phyloP scores from a whole-genome alignment of 352 stramenopile species.

The Phytophthora capsici region DNA sequence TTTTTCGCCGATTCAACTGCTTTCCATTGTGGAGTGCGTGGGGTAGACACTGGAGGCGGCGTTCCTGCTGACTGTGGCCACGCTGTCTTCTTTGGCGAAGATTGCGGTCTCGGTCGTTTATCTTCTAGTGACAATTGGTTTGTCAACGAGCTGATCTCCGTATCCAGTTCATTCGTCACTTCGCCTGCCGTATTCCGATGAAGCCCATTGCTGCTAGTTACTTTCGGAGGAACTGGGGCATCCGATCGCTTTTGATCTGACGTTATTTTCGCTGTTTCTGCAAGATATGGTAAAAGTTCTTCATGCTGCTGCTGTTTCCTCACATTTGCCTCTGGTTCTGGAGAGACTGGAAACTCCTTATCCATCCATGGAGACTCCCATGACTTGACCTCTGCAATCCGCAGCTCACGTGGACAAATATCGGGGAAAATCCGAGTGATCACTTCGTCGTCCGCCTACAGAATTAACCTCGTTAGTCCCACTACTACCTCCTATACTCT shows the following conservation, averaged over 20 bases:
- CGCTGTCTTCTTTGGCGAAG: conserved; percentile 8
- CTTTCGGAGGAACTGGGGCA: background rate
- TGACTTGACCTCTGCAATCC: conserved; percentile 83
- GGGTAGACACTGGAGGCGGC: conserved; percentile 18
- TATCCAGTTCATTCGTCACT: conserved; percentile 43
- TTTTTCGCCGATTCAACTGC: conserved; percentile 31
- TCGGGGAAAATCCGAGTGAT: conserved; percentile 83
- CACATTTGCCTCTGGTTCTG: conserved; percentile 4
- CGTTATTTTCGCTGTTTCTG: background rate
- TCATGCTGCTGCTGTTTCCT: conserved; percentile 6
- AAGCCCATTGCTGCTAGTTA: conserved; percentile 13
- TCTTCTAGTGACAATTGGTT: conserved; percentile 62
- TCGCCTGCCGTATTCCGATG: conserved; percentile 2
- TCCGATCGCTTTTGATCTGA: conserved; percentile 1
- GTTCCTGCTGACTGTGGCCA: conserved; percentile 14
- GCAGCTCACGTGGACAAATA: conserved; percentile 76
- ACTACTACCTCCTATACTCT: background rate
- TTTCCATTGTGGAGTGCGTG: conserved; percentile 34
- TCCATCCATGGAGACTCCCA: conserved; percentile 85
- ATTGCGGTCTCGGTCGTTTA: conserved; percentile 34
- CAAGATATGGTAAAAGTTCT: conserved; percentile 11
- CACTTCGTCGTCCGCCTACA: conserved; percentile 52
- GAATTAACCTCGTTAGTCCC: too few species aligned
- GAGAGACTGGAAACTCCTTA: conserved; percentile 31
- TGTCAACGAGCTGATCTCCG: conserved; percentile 41